These are phyloP conservation scores for Acanthamoeba castellanii DNA, from an alignment of 208 protist genomes.

Conservation along the genomic window DNA sequence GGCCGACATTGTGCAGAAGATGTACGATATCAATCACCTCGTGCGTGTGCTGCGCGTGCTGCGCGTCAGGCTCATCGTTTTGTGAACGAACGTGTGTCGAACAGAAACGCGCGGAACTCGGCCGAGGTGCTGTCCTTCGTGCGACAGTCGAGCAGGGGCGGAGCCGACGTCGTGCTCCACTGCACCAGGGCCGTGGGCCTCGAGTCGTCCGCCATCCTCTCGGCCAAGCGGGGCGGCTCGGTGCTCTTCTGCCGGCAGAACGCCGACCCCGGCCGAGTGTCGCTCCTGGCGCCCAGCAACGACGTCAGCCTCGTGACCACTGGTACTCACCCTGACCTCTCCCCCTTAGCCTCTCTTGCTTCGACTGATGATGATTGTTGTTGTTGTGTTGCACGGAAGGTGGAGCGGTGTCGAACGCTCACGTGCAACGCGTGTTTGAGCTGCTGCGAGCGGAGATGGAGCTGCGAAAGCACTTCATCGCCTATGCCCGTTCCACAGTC, in stretches of 20 bases:
- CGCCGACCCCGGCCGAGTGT: constrained; percentile 8
- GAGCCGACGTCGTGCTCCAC: background rate
- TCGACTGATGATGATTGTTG: background rate
- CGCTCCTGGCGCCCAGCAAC: background rate
- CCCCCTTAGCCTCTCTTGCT: background rate
- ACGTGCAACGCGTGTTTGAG: constrained; percentile 55
- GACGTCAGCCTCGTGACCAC: background rate
- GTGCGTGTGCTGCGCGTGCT: background rate
- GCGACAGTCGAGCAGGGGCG: background rate
- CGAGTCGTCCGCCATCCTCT: background rate
- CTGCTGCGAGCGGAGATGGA: constrained; percentile 15
- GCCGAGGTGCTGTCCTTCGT: background rate
- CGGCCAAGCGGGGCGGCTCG: background rate
- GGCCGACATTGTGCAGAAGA: constrained; percentile 55
- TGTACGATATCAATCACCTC: constrained; percentile 13
- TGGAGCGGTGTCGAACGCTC: constrained; percentile 5
- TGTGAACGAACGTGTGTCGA: background rate
- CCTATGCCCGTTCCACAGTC: background rate
- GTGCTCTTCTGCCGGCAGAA: constrained; percentile 10
- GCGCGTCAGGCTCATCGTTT: background rate
- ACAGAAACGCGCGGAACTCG: constrained; percentile 43
- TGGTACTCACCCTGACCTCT: background rate
- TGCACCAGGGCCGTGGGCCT: background rate
- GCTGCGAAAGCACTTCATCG: constrained; percentile 28
- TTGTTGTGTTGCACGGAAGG: background rate